Conservation (phyloP, 2,329 filamentous ascomycete species). For the Botrytis byssoidea region DNA sequence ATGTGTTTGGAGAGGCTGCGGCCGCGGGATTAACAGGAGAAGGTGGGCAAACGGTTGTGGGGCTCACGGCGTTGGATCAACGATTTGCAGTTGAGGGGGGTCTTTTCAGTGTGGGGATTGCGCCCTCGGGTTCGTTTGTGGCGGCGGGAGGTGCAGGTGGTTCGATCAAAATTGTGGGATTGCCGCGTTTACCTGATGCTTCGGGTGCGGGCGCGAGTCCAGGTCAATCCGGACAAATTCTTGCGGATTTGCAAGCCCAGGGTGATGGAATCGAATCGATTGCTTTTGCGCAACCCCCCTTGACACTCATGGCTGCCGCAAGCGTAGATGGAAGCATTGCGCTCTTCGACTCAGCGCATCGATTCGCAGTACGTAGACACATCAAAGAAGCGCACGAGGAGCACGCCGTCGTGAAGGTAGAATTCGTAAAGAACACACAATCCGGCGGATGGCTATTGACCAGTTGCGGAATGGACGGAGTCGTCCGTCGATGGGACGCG, state of each 20-base stretch:
- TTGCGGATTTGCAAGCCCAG: constrained; percentile 81
- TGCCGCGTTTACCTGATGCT: constrained; percentile 58
- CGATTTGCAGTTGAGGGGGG: constrained; percentile 91
- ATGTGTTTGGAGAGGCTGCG: constrained; percentile 46
- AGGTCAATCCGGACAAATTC: constrained; percentile 66
- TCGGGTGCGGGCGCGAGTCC: constrained; percentile 33
- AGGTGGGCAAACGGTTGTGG: constrained; percentile 65
- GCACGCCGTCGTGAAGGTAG: constrained; percentile 88
- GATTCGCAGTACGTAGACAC: constrained; percentile 81
- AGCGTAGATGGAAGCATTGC: constrained; percentile 77
- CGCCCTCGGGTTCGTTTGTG: constrained; percentile 74
- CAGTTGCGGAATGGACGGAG: constrained; percentile 87
- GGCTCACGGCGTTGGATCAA: constrained; percentile 77
- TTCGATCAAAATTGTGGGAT: constrained; percentile 77
- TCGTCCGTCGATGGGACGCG: constrained; percentile 84
- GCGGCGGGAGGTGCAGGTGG: constrained; percentile 88
- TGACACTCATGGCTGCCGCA: constrained; percentile 59
- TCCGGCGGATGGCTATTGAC: constrained; percentile 70
- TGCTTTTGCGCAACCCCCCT: constrained; percentile 55
- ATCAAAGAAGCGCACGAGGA: constrained; percentile 82
- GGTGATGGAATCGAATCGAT: constrained; percentile 76
- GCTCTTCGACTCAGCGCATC: constrained; percentile 81
- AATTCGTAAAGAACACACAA: constrained; percentile 65
- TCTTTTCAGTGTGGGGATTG: constrained; percentile 81
- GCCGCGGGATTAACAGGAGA: constrained; percentile 55